Evolutionary conservation across 2,329 filamentous ascomycete species (phyloP), one percentile per base, ranked within the genome.

Genomic region (Cladosporium sp.): DNA sequence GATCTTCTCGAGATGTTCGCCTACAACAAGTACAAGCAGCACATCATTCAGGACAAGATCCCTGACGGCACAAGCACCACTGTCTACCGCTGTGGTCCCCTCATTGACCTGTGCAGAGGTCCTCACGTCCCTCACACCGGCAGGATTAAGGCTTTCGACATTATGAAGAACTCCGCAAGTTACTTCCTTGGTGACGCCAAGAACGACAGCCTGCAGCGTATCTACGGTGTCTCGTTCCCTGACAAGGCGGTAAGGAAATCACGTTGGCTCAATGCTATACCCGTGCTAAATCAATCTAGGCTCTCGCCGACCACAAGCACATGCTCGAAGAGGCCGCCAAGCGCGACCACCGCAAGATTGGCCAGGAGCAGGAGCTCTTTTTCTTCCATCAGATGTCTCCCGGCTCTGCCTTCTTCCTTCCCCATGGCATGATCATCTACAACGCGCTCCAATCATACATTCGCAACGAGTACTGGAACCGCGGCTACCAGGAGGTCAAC

Each of bases 281-380:
- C 10, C 1, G 4, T 33, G 46, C 49, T 52, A 45, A 57, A 40
- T 9, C 8, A 3, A 13, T 19, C 3, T 48, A 64, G 62, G 53
- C 59, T 42, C 59, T 98, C 74, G 84, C 87, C 43, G 90, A 95
- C 65, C 90, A 97, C 76, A 85, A 95, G 74, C 90, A 92, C 66
- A 95, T 95, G 74, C 80, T 98, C 31, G 92, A 95, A 65, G 93
- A 98, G 74, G 93, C 93, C n/a, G 92, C 93, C 56, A 95, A 95
- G 78, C 86, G 93, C 58, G 93, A 97, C 66, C 93, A 98, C 69
- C 81, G 92, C 60, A 89, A 88, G 74, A 91, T 98, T 61, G 93
- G 91, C 59, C 88, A 86, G 67, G 91, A 97, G 58, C 93, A 98
- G 71, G 92, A 97, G 68, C 83, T 98, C 8, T 98, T 95, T 78